Conservation (phyloP, 306 rosid genomes). For the Cyclanthera cordifolia region DNA sequence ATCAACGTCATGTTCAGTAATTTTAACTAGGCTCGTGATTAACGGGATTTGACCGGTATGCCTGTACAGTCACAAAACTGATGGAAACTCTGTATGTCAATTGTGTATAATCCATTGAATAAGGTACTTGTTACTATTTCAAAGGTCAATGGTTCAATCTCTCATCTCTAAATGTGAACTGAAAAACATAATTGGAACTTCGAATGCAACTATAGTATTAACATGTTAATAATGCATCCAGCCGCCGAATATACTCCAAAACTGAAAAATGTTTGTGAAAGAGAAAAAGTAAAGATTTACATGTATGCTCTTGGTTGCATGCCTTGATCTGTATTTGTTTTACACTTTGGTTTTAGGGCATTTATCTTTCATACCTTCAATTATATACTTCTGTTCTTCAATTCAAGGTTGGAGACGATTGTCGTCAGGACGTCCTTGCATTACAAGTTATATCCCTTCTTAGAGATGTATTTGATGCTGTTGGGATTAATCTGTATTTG, state of each 20-base stretch:
- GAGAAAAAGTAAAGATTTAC: not conserved
- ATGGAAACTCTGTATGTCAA: not conserved
- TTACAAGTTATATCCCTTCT: slow-evolving; percentile 94
- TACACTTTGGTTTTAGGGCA: not conserved
- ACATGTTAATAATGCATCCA: slow-evolving; percentile 2
- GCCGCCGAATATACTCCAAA: not conserved
- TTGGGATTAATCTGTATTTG: slow-evolving; percentile 74
- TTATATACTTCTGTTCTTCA: slow-evolving; percentile 4
- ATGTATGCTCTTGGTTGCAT: not conserved
- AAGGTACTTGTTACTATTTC: too few species aligned
- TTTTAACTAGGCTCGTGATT: not conserved
- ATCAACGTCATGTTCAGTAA: not conserved
- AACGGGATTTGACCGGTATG: not conserved
- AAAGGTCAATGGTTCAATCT: too few species aligned
- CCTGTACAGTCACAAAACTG: not conserved
- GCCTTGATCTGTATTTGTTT: not conserved
- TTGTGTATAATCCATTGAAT: too few species aligned
- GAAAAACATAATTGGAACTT: too few species aligned
- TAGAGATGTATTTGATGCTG: slow-evolving; percentile 84
- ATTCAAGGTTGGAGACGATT: slow-evolving; percentile 95
- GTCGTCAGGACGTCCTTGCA: slow-evolving; percentile 98
- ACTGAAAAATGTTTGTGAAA: not conserved
- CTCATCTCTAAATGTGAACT: too few species aligned
- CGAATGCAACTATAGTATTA: not conserved
- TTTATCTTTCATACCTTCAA: not conserved